Evolutionary conservation across 2,329 filamentous ascomycete genomes (phyloP).

Genomic region (Aspergillus sp.): DNA sequence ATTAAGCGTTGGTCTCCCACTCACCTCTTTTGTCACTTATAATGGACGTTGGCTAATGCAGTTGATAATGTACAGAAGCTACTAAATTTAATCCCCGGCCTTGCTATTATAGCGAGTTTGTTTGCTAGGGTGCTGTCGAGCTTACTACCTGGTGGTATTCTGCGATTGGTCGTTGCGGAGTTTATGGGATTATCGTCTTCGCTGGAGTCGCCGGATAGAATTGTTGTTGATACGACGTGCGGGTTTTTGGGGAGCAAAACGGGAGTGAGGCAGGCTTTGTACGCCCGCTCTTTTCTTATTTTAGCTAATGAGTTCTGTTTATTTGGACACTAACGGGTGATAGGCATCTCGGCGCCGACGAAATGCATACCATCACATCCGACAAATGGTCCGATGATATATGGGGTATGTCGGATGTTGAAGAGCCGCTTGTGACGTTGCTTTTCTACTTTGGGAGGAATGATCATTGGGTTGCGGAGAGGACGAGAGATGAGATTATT

Average conservation of each 20-base stretch:
- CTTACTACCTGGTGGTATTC: constrained; percentile 33
- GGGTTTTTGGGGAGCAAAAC: constrained; percentile 43
- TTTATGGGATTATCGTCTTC: constrained; percentile 24
- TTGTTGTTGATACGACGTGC: constrained; percentile 44
- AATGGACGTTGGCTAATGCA: neutral
- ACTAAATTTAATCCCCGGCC: constrained; percentile 29
- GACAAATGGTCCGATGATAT: constrained; percentile 55
- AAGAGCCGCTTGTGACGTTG: constrained; percentile 38
- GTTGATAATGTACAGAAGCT: constrained; percentile 17
- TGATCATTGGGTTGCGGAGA: constrained; percentile 57
- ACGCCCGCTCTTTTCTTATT: constrained; percentile 12
- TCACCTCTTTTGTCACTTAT: neutral
- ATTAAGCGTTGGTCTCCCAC: constrained; percentile 30
- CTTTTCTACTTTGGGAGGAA: constrained; percentile 54
- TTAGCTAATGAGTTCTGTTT: no score
- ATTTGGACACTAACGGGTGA: neutral
- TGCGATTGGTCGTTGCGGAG: constrained; percentile 37
- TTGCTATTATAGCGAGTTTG: constrained; percentile 30
- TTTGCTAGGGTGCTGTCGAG: constrained; percentile 39
- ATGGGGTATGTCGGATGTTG: constrained; percentile 45
- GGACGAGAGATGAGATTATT: constrained; percentile 52
- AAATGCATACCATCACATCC: constrained; percentile 50
- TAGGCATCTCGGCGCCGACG: constrained; percentile 51
- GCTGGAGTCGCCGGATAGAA: constrained; percentile 24
- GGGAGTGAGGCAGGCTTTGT: constrained; percentile 51